A percentile compares a stretch with the other conserved stretches of the same genome.
Evolutionary conservation across 169 alveolate species (phyloP).

Genomic region (Plasmodium sp.): DNA sequence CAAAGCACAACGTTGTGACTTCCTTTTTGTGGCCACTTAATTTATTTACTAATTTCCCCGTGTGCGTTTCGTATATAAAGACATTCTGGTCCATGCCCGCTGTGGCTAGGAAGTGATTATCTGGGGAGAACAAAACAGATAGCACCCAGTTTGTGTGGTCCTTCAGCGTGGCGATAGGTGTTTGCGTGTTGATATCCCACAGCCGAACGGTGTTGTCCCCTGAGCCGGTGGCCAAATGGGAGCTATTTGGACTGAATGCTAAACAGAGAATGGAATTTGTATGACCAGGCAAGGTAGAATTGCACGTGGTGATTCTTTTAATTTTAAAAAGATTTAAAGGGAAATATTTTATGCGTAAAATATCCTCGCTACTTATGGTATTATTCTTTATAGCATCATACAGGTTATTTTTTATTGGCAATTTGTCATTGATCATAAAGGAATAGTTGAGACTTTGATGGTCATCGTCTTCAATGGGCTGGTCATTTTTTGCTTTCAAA

Average conservation of each 20-base stretch:
- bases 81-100: constrained; percentile 94
- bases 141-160: constrained; percentile 96
- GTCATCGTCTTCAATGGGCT: constrained; percentile 61
- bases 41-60: constrained; percentile 70
- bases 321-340: constrained; percentile 89
- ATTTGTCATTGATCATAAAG: constrained; percentile 80
- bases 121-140: constrained; percentile 95
- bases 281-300: constrained; percentile 93
- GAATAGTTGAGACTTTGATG: constrained; percentile 78
- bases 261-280: constrained; percentile 91
- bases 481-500: constrained; percentile 74
- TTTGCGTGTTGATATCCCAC: constrained; percentile 96
- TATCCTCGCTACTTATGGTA: constrained; percentile 83
- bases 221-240: constrained; percentile 93
- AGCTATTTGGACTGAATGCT: constrained; percentile 94
- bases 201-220: constrained; percentile 95
- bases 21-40: constrained; percentile 79
- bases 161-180: constrained; percentile 91
- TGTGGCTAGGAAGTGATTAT: constrained; percentile 90
- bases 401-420: constrained; percentile 78
- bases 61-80: constrained; percentile 89
- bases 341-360: constrained; percentile 83
- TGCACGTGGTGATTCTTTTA: constrained; percentile 92
- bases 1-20: constrained; percentile 90
- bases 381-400: constrained; percentile 79